phyloP scores from a whole-genome alignment of 1,284 basidiomycete genomes.

The Marasmius tenuissimus region DNA sequence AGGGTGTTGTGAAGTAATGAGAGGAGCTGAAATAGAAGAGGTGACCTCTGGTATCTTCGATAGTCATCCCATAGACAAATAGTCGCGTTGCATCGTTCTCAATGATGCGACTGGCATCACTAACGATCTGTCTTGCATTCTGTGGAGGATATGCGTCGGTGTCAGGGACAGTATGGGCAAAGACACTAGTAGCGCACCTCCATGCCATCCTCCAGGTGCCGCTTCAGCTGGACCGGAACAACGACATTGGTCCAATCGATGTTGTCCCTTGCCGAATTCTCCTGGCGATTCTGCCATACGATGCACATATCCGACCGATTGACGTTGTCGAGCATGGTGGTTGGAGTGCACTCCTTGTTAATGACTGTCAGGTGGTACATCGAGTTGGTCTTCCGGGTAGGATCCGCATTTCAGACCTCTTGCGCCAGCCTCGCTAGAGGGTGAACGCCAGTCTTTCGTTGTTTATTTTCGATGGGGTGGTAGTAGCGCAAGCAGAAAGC shows the following conservation, averaged over 20 bases:
- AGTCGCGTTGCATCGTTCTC: not conserved
- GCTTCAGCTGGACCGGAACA: not conserved
- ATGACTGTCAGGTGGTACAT: not conserved
- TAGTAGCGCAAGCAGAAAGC: too few relatives aligned
- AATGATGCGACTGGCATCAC: not conserved
- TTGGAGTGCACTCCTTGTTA: not conserved
- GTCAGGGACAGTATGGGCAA: not conserved
- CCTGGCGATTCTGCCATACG: not conserved
- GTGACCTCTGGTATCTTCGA: not conserved
- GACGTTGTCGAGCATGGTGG: not conserved
- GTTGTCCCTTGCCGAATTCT: not conserved
- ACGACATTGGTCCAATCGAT: not conserved
- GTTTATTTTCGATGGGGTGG: too few relatives aligned
- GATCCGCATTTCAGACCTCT: not conserved
- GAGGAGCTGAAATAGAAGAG: not conserved
- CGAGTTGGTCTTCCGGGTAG: not conserved
- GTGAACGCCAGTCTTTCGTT: too few relatives aligned
- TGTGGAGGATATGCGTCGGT: not conserved
- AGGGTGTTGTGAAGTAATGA: not conserved
- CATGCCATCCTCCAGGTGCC: not conserved
- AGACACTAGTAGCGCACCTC: not conserved
- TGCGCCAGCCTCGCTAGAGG: too few relatives aligned
- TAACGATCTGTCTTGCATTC: not conserved
- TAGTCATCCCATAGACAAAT: not conserved
- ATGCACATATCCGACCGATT: not conserved